phyloP scores from a whole-genome alignment of 768 basidiomycete genomes.

The Austroboletus festivus region DNA sequence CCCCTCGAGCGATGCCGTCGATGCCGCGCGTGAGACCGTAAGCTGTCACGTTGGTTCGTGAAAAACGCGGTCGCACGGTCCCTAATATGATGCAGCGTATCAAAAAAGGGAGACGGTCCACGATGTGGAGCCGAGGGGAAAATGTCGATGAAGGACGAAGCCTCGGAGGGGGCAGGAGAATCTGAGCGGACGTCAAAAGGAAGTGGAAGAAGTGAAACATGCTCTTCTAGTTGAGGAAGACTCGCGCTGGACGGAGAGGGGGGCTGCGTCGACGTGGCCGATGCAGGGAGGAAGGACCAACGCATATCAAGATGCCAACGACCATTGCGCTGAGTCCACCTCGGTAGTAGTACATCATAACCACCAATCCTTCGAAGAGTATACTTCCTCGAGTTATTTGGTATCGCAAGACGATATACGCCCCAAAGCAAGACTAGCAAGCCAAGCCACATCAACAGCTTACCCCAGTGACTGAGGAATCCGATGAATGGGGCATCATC shows the following conservation, averaged over 20 bases:
- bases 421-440: slow-evolving; percentile 69
- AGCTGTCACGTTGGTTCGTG: slow-evolving; percentile 36
- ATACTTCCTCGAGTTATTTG: slow-evolving; percentile 58
- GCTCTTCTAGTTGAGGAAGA: slow-evolving; percentile 48
- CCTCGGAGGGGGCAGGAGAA: slow-evolving; percentile 54
- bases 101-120: slow-evolving; percentile 40
- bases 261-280: slow-evolving; percentile 39
- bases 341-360: slow-evolving; percentile 77
- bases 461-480: slow-evolving; percentile 89
- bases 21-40: slow-evolving; percentile 48
- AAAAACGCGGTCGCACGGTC: slow-evolving; percentile 50
- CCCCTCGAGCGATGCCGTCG: slow-evolving; percentile 52
- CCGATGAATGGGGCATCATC: slow-evolving; percentile 98
- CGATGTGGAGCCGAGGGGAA: slow-evolving; percentile 40
- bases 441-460: slow-evolving; percentile 82
- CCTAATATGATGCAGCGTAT: slow-evolving; percentile 54
- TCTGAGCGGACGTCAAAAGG: slow-evolving; percentile 57
- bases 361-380: slow-evolving; percentile 60
- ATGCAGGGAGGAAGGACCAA: slow-evolving; percentile 48
- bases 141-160: slow-evolving; percentile 42
- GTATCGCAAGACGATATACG: slow-evolving; percentile 51
- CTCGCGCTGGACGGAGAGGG: slow-evolving; percentile 46
- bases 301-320: slow-evolving; percentile 71
- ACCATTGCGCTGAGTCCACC: slow-evolving; percentile 66
- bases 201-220: slow-evolving; percentile 56